phyloP scores from a whole-genome alignment of 2,329 filamentous ascomycete species.

The Coniochaeta sp. region DNA sequence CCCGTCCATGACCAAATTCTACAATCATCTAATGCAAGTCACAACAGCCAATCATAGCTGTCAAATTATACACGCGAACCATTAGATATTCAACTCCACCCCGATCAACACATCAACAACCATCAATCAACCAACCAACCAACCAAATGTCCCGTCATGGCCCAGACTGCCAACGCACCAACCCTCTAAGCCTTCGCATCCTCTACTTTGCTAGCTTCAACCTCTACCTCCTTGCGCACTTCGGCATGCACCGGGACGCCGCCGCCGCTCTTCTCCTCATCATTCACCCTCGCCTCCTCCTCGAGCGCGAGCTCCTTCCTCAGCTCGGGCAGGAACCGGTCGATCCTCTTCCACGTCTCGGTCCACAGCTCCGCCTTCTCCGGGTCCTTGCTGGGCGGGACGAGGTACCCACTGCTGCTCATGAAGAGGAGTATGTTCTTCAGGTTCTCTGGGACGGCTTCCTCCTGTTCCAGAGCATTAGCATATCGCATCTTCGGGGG shows the following conservation, averaged over 20 bases:
- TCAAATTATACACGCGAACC: too few relatives aligned
- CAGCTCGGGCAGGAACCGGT: conserved; percentile 57
- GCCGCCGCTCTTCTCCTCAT: conserved; percentile 1
- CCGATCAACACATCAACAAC: too few relatives aligned
- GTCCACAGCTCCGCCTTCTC: conserved; percentile 50
- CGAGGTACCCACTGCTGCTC: conserved; percentile 79
- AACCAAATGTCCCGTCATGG: too few relatives aligned
- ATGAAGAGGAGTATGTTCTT: conserved; percentile 97
- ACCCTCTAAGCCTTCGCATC: background rate
- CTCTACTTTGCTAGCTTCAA: too few relatives aligned
- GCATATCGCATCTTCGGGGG: too few relatives aligned
- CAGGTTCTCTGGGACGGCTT: conserved; percentile 88
- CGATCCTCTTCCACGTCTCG: conserved; percentile 60
- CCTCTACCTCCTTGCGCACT: background rate
- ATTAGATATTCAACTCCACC: too few relatives aligned
- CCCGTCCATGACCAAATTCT: too few relatives aligned
- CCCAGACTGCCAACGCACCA: background rate
- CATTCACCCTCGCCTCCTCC: conserved; percentile 4
- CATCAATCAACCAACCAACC: too few relatives aligned
- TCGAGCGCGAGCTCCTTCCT: conserved; percentile 38
- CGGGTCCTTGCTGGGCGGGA: conserved; percentile 55
- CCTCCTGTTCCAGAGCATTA: conserved; percentile 52
- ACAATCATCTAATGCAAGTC: too few relatives aligned
- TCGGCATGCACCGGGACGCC: background rate
- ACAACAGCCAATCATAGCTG: too few relatives aligned